Base-by-base conservation (phyloP, 306 rosid genomes). In the Pueraria montana region DNA sequence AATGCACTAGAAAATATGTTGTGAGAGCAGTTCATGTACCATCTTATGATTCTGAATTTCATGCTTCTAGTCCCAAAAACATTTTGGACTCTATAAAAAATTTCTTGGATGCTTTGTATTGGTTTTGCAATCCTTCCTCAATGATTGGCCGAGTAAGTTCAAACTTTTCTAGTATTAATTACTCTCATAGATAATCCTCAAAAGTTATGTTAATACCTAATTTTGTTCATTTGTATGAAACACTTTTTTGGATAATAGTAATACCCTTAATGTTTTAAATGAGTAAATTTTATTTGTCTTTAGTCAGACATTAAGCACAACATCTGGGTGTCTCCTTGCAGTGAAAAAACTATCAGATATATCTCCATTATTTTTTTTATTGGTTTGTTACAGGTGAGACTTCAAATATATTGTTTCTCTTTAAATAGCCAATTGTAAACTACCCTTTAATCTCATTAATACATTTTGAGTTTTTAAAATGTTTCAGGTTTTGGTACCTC, bases 41-140 rank as follows among this genome's bases (percentile, higher is more conserved):
- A n/a, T 86, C 92, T 83, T 85, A 84, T 65, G 88, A 87, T 80
- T 83, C 91, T 14, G 91, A 88, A 49, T 73, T 92, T 65, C 87
- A 17, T 74, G 84, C 85, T 61, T 79, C 65, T 87, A 78, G 77
- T 76, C 30, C 82, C 4, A 32, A 32, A 32, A 32, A 4, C 5
- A 32, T 32, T 32, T 2, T 32, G 5, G 36, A 32, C 5, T 32
- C 89, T 16, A 6, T 53, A 32, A 88, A 42, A 83, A 1, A 6
- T 3, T 52, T 52, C 3, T n/a, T 18, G 3, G 23, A 0, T 52
- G 6, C 24, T n/a, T 6, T 93, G 77, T 89, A 89, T 72, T 75
- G 91, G 88, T 91, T 93, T 86, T 89, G 94, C 40, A 81, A 92
- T 88, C 97, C 97, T 10, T 93, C 90, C 86, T 88, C 96, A 82